These are phyloP conservation scores for Mucor indicus DNA, from an alignment of 371 early-diverging fungal species.

Conservation along the genomic window DNA sequence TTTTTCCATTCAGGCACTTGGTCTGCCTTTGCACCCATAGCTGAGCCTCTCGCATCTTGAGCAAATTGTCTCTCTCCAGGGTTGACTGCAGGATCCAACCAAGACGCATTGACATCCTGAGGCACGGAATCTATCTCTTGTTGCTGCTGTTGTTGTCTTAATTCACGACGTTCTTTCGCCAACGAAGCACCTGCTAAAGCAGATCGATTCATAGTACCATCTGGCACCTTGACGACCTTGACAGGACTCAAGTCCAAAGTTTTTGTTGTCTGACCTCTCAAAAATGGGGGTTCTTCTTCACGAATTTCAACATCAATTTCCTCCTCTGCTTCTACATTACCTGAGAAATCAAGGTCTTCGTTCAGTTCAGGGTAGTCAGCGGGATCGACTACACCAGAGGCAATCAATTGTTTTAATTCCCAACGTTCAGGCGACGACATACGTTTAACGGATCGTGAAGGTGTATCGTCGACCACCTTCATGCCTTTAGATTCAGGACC, in stretches of 20 bases:
- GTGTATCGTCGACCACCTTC: constrained; percentile 57
- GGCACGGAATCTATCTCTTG: constrained; percentile 89
- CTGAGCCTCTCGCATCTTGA: constrained; percentile 76
- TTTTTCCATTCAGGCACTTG: constrained; percentile 93
- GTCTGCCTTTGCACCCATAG: constrained; percentile 55
- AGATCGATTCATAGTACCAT: constrained; percentile 94
- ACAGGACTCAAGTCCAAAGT: constrained; percentile 89
- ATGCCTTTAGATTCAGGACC: constrained; percentile 25
- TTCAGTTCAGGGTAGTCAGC: constrained; percentile 86
- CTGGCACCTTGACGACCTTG: constrained; percentile 96
- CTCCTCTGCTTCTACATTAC: constrained; percentile 84
- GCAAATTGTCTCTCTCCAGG: constrained; percentile 87
- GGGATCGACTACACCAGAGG: constrained; percentile 87
- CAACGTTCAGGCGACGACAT: constrained; percentile 95
- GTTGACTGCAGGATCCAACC: constrained; percentile 95
- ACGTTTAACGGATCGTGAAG: constrained; percentile 71
- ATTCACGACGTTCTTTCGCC: constrained; percentile 92
- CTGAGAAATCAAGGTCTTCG: constrained; percentile 63
- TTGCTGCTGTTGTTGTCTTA: constrained; percentile 82
- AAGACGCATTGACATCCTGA: constrained; percentile 83
- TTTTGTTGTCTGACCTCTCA: constrained; percentile 88
- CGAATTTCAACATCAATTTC: constrained; percentile 95
- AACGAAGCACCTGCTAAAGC: constrained; percentile 90
- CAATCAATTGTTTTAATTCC: constrained; percentile 96
- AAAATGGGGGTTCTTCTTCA: constrained; percentile 93